These are phyloP conservation scores for Coemansia sp. DNA, from an alignment of 192 early-diverging fungal species.

Conservation along the genomic window DNA sequence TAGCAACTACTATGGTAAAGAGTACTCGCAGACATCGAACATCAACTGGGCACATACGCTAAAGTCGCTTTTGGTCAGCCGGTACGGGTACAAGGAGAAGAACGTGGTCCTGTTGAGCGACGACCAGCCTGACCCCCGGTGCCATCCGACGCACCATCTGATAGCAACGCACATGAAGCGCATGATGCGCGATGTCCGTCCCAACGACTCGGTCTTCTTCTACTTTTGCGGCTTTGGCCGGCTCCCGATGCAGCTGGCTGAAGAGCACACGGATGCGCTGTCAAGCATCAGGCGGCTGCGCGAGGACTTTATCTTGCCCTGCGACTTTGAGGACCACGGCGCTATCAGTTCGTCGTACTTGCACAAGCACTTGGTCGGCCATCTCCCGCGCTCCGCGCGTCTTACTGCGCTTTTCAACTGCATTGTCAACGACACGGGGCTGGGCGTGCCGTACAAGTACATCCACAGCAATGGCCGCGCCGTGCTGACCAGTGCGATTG, in stretches of 20 bases:
- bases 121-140: constrained; percentile 55
- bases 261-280: constrained; percentile 29
- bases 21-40: constrained; percentile 57
- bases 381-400: constrained; percentile 67
- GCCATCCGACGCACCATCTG: constrained; percentile 55
- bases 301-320: constrained; percentile 72
- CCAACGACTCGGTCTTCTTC: constrained; percentile 76
- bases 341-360: constrained; percentile 71
- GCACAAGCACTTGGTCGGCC: constrained; percentile 60
- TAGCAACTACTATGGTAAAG: constrained; percentile 58
- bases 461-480: constrained; percentile 39
- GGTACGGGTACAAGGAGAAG: constrained; percentile 60
- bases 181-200: constrained; percentile 64
- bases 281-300: constrained; percentile 57
- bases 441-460: constrained; percentile 65
- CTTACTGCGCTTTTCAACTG: constrained; percentile 76
- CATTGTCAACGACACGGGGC: constrained; percentile 66
- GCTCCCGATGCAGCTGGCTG: constrained; percentile 35
- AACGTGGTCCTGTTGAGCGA: constrained; percentile 70
- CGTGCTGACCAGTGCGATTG: constrained; percentile 41
- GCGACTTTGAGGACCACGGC: constrained; percentile 69
- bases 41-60: constrained; percentile 60
- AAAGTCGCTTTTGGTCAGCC: constrained; percentile 56
- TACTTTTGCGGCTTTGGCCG: constrained; percentile 77
- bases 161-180: constrained; percentile 66